A percentile compares a stretch with the other conserved stretches of the same genome.
Evolutionary conservation across 179 eudicot genomes (phyloP).

Genomic region (Actinidia arguta): DNA sequence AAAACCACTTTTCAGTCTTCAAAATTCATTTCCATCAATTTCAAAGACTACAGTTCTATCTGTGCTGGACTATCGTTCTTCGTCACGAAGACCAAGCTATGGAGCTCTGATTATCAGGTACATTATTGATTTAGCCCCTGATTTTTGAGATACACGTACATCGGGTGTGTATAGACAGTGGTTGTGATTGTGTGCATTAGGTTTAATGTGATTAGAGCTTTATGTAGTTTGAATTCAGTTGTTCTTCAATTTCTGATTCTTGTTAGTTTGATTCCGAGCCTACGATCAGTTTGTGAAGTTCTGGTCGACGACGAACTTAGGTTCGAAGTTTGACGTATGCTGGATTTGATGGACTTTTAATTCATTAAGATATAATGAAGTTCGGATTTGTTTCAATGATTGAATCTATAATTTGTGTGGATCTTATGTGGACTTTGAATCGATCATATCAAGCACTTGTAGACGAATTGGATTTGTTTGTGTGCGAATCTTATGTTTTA

Average conservation of each 20-base stretch:
- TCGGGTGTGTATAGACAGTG: too few relatives aligned
- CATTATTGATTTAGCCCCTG: neutral
- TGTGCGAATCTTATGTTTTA: neutral
- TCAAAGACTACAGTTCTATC: conserved; percentile 6
- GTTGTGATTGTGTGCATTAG: neutral
- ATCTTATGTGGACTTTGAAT: neutral
- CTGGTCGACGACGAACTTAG: neutral
- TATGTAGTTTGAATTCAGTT: neutral
- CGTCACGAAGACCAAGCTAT: neutral
- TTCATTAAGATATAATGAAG: neutral
- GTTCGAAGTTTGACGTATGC: neutral
- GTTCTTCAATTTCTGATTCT: conserved; percentile 11
- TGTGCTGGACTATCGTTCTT: neutral
- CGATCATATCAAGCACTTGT: neutral
- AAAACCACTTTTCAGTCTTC: conserved; percentile 10
- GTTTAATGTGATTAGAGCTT: neutral
- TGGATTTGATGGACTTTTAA: neutral
- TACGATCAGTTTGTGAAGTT: neutral
- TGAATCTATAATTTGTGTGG: neutral
- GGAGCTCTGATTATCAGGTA: conserved; percentile 29
- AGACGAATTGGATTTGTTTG: neutral
- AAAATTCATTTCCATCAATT: conserved; percentile 19
- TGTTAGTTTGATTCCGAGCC: neutral
- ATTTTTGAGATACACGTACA: neutral
- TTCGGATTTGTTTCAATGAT: neutral